A percentile compares a stretch with the other conserved stretches of the same genome.
Conservation (phyloP, 495 filamentous ascomycete species). For the Neurospora terricola region DNA sequence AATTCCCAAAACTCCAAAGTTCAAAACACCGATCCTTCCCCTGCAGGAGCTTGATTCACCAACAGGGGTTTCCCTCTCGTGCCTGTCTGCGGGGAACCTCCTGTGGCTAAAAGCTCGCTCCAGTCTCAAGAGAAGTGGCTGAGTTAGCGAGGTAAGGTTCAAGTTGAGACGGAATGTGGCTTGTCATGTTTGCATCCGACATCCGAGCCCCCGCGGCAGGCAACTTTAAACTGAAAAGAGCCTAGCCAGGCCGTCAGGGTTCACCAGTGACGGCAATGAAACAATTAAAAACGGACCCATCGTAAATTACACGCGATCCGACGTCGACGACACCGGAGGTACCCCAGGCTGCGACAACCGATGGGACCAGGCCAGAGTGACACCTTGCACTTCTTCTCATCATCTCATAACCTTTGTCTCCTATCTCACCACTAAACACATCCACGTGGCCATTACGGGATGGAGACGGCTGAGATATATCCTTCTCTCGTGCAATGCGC, state of each 20-base stretch:
- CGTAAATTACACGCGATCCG: neutral
- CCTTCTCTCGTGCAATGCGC: slow-evolving; percentile 82
- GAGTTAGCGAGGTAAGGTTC: neutral
- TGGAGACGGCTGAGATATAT: slow-evolving; percentile 58
- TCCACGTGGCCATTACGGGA: slow-evolving; percentile 8
- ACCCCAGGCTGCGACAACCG: neutral
- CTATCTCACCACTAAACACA: neutral
- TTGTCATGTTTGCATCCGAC: neutral
- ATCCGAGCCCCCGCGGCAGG: neutral
- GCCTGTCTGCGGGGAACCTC: neutral
- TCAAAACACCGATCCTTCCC: neutral
- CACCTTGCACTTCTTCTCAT: neutral
- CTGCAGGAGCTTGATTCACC: neutral
- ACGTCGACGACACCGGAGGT: neutral
- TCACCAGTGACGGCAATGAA: neutral
- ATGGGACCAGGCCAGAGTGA: neutral
- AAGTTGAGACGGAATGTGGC: neutral
- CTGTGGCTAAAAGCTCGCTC: neutral
- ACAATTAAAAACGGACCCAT: neutral
- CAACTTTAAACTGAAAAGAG: neutral
- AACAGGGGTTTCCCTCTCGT: neutral
- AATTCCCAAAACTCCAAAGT: neutral
- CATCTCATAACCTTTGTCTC: neutral
- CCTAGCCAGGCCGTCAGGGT: neutral
- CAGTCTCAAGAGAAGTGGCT: neutral